Base-by-base conservation (phyloP, 192 early-diverging fungal genomes). In the Podila clonocystis region DNA sequence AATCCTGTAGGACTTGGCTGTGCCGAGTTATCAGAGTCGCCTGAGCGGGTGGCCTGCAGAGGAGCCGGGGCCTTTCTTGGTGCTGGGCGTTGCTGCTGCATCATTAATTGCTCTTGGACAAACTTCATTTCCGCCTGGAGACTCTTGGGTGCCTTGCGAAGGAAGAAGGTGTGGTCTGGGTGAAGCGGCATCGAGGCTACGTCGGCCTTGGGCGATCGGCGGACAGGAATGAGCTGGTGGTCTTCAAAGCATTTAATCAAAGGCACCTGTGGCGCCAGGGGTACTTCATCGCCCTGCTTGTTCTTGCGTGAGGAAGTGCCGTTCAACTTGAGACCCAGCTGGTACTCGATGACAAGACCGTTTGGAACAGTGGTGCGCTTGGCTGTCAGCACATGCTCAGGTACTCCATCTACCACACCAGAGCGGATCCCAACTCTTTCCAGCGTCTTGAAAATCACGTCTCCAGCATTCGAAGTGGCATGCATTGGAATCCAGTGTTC, bases 401-500 rank as follows among this genome's bases (percentile, higher is more conserved):
- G 77, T 4, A 76, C 82, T 50, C 82, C 83, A 71, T 86, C 87
- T 17, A 85, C 80, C 20, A 85, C 82, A 19, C 82, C 84, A 22
- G 85, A 70, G 12, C 68, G 48, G 15, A 90, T 84, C 50, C 87
- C 86, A 48, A 89, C 82, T 33, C 86, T 90, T 15, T 90, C 89
- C 4, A 89, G 49, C 0, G 87, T 79, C 61, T 71, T 85, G n/a
- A 71, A 67, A n/a, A 85, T 87, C 31, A 87, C 73, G 61, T 87
- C 85, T 13, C 83, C 75, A 45, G 87, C 84, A 19, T 83, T 85
- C 6, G 85, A 79, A 2, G 68, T 80, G 2, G 85, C 62, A 0
- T 83, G 72, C 55, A 87, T 77, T 9, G 87, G 85, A 1, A 88
- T 83, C 70, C 77, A 80, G 30, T 80, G 77, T 57, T 80, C 77